These are phyloP conservation scores for Magnaporthales sp. DNA, from an alignment of 2,329 filamentous ascomycete species.

Conservation along the genomic window DNA sequence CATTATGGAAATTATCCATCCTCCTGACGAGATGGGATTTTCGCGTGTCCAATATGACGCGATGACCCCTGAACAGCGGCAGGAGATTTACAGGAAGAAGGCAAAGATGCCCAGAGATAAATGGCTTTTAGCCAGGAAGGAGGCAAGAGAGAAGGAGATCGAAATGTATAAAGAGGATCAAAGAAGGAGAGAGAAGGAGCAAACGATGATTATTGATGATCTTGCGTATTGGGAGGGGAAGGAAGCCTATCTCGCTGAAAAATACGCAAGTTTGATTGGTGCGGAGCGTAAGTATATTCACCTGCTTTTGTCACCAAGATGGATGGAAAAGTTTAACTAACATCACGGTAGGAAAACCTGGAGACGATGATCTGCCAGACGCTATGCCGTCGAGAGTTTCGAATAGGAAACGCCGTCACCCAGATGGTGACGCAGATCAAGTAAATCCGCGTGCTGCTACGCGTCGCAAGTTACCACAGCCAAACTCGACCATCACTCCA, in stretches of 20 bases:
- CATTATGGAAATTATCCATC: not conserved
- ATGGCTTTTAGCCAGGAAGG: not conserved
- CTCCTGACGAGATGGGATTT: conserved; percentile 1
- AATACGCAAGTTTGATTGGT: not conserved
- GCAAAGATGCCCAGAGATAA: not conserved
- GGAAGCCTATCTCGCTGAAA: not conserved
- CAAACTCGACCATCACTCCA: not conserved
- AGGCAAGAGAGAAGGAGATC: not conserved
- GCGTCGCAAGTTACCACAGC: not conserved
- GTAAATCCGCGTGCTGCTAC: not conserved
- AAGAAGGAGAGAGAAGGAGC: not conserved
- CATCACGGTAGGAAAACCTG: not conserved
- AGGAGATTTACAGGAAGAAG: not conserved
- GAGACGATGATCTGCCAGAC: not conserved
- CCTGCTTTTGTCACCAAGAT: not conserved
- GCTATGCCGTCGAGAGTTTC: not conserved
- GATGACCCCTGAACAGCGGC: conserved; percentile 1
- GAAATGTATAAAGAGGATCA: not conserved
- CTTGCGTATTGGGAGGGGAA: not conserved
- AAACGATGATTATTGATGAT: not conserved
- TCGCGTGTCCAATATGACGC: conserved; percentile 2
- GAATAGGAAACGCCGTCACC: not conserved
- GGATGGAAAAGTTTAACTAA: not conserved
- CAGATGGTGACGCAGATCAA: not conserved
- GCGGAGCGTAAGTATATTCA: conserved; percentile 1